These are phyloP conservation scores for Chrysoporthe deuterocubensis DNA, from an alignment of 2,329 filamentous ascomycete genomes.

Conservation along the genomic window DNA sequence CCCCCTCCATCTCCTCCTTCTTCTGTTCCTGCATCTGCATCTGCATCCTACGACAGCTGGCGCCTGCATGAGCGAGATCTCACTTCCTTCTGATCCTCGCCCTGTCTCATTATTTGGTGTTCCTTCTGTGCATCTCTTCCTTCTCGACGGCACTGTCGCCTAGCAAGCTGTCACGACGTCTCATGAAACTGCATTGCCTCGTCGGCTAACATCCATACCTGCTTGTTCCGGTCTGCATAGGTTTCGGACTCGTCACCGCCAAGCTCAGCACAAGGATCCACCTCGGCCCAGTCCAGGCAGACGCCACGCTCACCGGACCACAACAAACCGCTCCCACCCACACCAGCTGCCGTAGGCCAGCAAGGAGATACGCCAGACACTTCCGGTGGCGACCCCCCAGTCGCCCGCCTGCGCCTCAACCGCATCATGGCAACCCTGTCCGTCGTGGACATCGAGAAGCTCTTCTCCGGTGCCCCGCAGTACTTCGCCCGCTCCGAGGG, in stretches of 20 bases:
- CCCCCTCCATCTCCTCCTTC: not conserved
- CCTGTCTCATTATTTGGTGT: slow-evolving; percentile 10
- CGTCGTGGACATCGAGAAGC: slow-evolving; percentile 65
- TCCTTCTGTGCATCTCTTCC: not conserved
- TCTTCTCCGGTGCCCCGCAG: slow-evolving; percentile 77
- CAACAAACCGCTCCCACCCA: slow-evolving; percentile 62
- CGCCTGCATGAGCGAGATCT: not conserved
- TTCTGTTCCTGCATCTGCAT: not conserved
- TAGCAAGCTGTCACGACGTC: not conserved
- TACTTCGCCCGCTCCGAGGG: slow-evolving; percentile 67
- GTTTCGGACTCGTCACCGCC: slow-evolving; percentile 36
- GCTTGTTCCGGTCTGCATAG: slow-evolving; percentile 28
- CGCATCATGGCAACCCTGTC: slow-evolving; percentile 64
- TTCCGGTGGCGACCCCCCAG: slow-evolving; percentile 34
- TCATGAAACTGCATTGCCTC: slow-evolving; percentile 21
- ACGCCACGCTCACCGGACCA: slow-evolving; percentile 48
- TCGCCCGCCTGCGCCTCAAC: slow-evolving; percentile 54
- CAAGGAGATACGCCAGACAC: slow-evolving; percentile 37
- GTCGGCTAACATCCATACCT: slow-evolving; percentile 30
- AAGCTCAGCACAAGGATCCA: slow-evolving; percentile 35
- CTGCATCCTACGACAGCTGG: slow-evolving; percentile 9
- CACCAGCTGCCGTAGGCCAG: slow-evolving; percentile 50
- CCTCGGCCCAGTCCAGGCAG: slow-evolving; percentile 20
- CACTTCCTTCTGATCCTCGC: slow-evolving; percentile 6
- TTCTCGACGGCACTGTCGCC: not conserved